A percentile compares a stretch with the other conserved stretches of the same genome.
Conservation (phyloP, 129 eudicot genomes). For the Helianthus tuberosus region DNA sequence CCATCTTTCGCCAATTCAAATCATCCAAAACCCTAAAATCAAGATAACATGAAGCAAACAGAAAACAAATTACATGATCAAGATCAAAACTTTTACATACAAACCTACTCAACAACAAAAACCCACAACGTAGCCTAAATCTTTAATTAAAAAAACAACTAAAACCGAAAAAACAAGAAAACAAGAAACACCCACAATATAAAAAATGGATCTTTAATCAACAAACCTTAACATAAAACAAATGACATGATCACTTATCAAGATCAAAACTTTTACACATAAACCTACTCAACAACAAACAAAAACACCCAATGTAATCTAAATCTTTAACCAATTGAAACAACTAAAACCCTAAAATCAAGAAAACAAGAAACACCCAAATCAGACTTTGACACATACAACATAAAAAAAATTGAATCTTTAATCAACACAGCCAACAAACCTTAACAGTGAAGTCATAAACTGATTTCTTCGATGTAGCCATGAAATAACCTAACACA, state of each 20-base stretch:
- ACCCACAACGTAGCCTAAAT: not conserved
- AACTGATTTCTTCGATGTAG: conserved; percentile 69
- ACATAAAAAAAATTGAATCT: not conserved
- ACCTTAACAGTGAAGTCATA: conserved; percentile 94
- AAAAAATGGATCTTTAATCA: too few species aligned
- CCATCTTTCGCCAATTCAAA: too few species aligned
- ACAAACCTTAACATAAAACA: not conserved
- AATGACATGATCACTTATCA: not conserved
- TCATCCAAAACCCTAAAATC: too few species aligned
- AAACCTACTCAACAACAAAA: not conserved
- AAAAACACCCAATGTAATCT: not conserved
- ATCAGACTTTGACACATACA: not conserved
- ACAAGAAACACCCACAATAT: too few species aligned
- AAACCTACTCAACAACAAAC: not conserved
- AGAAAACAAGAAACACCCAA: not conserved
- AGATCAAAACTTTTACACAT: not conserved
- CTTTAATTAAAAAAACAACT: not conserved
- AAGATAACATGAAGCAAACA: too few species aligned
- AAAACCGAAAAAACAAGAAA: not conserved
- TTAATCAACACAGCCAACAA: not conserved
- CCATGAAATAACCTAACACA: conserved; percentile 49
- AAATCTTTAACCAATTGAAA: not conserved
- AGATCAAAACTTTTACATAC: not conserved
- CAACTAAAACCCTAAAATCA: not conserved
- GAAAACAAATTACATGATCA: not conserved